Percentiles rank a stretch among this genome's conserved stretches.
These are phyloP conservation scores for Zoysia japonica DNA, from an alignment of 176 grass and related monocot species.

Conservation along the genomic window DNA sequence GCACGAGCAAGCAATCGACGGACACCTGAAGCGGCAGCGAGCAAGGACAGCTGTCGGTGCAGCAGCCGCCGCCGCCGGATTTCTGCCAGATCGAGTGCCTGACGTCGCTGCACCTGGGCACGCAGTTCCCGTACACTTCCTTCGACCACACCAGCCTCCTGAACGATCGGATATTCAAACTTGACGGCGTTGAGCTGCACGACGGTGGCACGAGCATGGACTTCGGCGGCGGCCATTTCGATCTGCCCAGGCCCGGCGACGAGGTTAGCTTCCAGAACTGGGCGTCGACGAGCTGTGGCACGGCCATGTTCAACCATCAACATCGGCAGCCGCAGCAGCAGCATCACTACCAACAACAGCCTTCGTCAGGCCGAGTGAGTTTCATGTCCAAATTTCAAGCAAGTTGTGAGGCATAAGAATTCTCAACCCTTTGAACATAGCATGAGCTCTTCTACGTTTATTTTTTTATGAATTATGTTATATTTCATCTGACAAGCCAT, in stretches of 20 bases:
- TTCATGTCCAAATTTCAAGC: neutral
- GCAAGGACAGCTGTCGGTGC: constrained; percentile 33
- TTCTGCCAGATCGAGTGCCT: constrained; percentile 52
- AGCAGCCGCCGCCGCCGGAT: constrained; percentile 28
- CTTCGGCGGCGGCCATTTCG: constrained; percentile 47
- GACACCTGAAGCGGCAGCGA: constrained; percentile 30
- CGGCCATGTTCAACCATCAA: constrained; percentile 52
- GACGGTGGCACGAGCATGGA: constrained; percentile 30
- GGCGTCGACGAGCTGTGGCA: constrained; percentile 52
- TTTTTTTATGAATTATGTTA: neutral
- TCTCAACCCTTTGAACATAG: neutral
- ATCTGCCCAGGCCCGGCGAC: constrained; percentile 54
- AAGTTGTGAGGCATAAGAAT: neutral
- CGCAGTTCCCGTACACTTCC: constrained; percentile 49
- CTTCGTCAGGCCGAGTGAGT: constrained; percentile 59
- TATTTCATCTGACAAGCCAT: neutral
- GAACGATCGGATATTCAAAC: constrained; percentile 51
- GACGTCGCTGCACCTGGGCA: constrained; percentile 47
- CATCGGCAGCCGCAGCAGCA: constrained; percentile 20
- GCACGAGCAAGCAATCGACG: constrained; percentile 43
- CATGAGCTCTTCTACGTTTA: neutral
- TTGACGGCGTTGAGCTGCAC: constrained; percentile 42
- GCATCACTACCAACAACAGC: constrained; percentile 43
- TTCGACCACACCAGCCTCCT: constrained; percentile 53
- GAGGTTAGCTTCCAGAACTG: constrained; percentile 74